Conservation (phyloP, 164 flowering plant species). For the Nymphaea colorata region DNA sequence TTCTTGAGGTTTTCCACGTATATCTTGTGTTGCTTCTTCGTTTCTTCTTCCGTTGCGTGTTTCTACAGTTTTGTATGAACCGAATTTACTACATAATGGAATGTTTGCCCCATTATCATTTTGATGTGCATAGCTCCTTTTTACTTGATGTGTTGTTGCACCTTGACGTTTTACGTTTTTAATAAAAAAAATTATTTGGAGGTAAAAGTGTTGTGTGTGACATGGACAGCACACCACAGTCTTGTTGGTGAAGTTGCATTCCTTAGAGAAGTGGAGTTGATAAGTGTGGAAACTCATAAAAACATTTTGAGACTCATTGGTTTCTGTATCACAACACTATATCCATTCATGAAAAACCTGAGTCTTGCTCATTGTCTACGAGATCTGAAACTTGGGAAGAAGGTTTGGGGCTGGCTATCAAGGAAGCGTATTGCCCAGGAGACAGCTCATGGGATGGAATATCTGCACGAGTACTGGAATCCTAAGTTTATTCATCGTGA, state of each 20-base stretch:
- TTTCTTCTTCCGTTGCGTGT: too few relatives aligned
- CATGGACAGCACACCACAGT: slow-evolving; percentile 34
- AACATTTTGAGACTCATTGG: slow-evolving; percentile 45
- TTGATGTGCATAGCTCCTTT: too few relatives aligned
- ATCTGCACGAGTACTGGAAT: slow-evolving; percentile 53
- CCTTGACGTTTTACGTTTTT: too few relatives aligned
- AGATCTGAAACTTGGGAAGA: slow-evolving; percentile 29
- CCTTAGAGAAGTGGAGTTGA: slow-evolving; percentile 40
- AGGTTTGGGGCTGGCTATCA: slow-evolving; percentile 41
- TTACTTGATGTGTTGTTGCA: too few relatives aligned
- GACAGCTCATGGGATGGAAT: slow-evolving; percentile 42
- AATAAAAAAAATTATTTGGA: too few relatives aligned
- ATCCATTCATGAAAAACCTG: slow-evolving; percentile 46
- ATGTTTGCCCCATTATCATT: too few relatives aligned
- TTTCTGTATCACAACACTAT: slow-evolving; percentile 35
- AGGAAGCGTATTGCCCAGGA: slow-evolving; percentile 45
- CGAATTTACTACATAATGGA: too few relatives aligned
- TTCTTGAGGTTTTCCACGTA: too few relatives aligned
- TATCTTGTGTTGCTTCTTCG: too few relatives aligned
- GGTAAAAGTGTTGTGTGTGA: too few relatives aligned
- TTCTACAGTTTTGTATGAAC: too few relatives aligned
- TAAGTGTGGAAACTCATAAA: slow-evolving; percentile 42
- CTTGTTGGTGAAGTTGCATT: slow-evolving; percentile 50
- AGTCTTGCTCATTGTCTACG: slow-evolving; percentile 43
- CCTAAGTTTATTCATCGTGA: slow-evolving; percentile 54